Evolutionary conservation across 176 grass and related monocot genomes (phyloP).

Genomic region (Sorghum bicolor): Sorghum_bicolor_NCBIv3 NC_012870.2:6482501-6483000

Average conservation of each 20-base stretch:
- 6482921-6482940: background rate
- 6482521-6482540: background rate
- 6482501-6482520: background rate
- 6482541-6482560: background rate
- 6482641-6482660: constrained; percentile 88
- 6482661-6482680: constrained; percentile 91
- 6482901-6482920: background rate
- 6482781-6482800: constrained; percentile 80
- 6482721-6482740: constrained; percentile 80
- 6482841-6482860: constrained; percentile 85
- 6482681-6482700: constrained; percentile 73
- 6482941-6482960: constrained; percentile 21
- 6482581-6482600: background rate
- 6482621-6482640: constrained; percentile 8
- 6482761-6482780: constrained; percentile 79
- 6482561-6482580: too few species aligned
- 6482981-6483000: constrained; percentile 95
- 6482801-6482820: constrained; percentile 99
- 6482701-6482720: constrained; percentile 95
- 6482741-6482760: constrained; percentile 80
- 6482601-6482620: background rate
- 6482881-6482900: background rate
- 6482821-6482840: constrained; percentile 85
- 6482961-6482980: constrained; percentile 99
- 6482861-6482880: constrained; percentile 92